These are phyloP conservation scores for Tetrapisispora taiwanensis DNA, from an alignment of 805 yeast genomes.

Conservation along the genomic window DNA sequence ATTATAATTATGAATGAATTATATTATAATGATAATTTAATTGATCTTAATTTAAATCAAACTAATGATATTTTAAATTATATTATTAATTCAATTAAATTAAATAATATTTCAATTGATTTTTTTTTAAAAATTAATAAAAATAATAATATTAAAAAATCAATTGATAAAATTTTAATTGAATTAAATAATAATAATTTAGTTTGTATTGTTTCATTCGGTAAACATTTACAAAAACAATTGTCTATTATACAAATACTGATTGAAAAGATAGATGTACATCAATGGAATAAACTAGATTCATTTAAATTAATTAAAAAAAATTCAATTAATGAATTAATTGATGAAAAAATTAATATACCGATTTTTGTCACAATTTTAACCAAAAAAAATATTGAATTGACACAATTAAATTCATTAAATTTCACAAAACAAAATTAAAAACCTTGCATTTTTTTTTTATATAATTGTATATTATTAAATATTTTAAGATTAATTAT, in stretches of 20 bases:
- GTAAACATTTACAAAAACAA: slow-evolving; percentile 19
- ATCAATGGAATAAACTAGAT: slow-evolving; percentile 14
- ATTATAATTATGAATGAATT: background rate
- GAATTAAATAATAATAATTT: background rate
- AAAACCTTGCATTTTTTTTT: background rate
- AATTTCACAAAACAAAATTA: background rate
- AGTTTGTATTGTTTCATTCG: slow-evolving; percentile 13
- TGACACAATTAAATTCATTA: background rate
- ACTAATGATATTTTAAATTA: background rate
- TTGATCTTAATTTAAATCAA: background rate
- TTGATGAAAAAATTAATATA: background rate
- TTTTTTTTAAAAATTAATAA: slow-evolving; percentile 5
- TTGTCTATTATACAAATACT: slow-evolving; percentile 15
- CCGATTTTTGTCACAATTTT: background rate
- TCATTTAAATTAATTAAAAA: background rate
- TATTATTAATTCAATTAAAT: background rate
- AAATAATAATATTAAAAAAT: slow-evolving; percentile 15
- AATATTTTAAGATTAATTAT: too few relatives aligned
- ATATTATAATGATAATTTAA: background rate
- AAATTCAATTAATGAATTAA: background rate
- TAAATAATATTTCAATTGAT: background rate
- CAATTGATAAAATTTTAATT: slow-evolving; percentile 8
- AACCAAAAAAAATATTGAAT: background rate
- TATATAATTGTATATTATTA: background rate
- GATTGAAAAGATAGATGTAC: slow-evolving; percentile 4